phyloP scores from a whole-genome alignment of 306 rosid species.

The Cicer chorassanicum region DNA sequence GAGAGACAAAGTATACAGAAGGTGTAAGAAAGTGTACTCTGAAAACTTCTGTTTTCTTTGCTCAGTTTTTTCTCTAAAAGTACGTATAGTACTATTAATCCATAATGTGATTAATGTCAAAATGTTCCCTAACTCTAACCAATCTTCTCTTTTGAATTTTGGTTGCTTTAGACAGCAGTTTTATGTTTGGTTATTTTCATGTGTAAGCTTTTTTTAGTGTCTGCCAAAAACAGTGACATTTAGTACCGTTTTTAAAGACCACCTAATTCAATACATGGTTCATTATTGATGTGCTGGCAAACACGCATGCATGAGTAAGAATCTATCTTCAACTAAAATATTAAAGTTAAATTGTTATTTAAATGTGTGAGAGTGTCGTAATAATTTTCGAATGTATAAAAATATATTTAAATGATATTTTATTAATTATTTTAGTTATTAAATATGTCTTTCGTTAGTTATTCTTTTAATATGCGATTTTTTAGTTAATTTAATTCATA shows the following conservation, averaged over 20 bases:
- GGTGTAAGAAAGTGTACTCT: constrained; percentile 37
- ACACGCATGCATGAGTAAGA: constrained; percentile 37
- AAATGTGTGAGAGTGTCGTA: no score
- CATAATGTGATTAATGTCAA: constrained; percentile 24
- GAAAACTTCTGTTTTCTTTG: constrained; percentile 30
- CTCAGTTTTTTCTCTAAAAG: constrained; percentile 42
- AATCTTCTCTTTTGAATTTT: constrained; percentile 3
- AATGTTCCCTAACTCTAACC: constrained; percentile 28
- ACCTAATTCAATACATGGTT: constrained; percentile 18
- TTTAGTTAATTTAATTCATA: no score
- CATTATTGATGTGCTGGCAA: constrained; percentile 21
- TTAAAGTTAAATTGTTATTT: no score
- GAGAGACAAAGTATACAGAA: constrained; percentile 38
- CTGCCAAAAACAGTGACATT: constrained; percentile 12
- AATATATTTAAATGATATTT: no score
- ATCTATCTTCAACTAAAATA: not conserved
- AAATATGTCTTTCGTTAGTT: no score
- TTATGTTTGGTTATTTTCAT: constrained; percentile 36
- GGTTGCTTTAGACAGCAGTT: constrained; percentile 32
- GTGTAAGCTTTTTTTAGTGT: constrained; percentile 16
- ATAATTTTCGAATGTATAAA: no score
- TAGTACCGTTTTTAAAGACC: constrained; percentile 17
- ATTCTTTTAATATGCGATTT: no score
- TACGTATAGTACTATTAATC: constrained; percentile 25
- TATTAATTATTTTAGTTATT: no score